These are phyloP conservation scores for Atkinsonella hypoxylon DNA, from an alignment of 2,329 filamentous ascomycete genomes.

Conservation along the genomic window DNA sequence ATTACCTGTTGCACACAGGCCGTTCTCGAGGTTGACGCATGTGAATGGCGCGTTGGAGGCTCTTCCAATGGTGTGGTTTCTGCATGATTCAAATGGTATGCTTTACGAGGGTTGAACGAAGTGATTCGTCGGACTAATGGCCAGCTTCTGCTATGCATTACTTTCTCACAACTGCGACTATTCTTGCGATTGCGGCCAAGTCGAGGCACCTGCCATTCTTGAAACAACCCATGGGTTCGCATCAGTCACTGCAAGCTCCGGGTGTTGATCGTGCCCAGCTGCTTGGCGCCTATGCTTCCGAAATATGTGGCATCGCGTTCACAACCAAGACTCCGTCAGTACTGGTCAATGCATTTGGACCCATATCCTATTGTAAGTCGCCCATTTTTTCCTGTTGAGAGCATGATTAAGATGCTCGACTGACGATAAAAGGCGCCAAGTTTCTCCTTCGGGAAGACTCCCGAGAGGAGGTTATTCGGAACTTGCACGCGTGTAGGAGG, in stretches of 20 bases:
- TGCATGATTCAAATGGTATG: constrained; percentile 31
- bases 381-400: neutral
- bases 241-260: neutral
- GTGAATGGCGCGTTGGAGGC: neutral
- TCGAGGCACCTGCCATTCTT: constrained; percentile 6
- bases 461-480: constrained; percentile 20
- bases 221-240: neutral
- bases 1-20: constrained; percentile 20
- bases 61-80: constrained; percentile 25
- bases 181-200: constrained; percentile 16
- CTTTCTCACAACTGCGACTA: constrained; percentile 23
- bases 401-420: neutral
- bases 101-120: neutral
- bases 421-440: constrained; percentile 14
- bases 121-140: neutral
- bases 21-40: constrained; percentile 12
- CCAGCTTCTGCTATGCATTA: constrained; percentile 32
- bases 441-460: constrained; percentile 16
- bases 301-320: constrained; percentile 32
- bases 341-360: constrained; percentile 35
- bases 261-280: constrained; percentile 12
- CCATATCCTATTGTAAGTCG: constrained; percentile 18
- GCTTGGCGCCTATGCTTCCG: constrained; percentile 21
- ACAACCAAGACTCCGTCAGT: constrained; percentile 29
- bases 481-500: constrained; percentile 21